A percentile compares a stretch with the other conserved stretches of the same genome.
Conservation (phyloP, 192 early-diverging fungal species). For the Backusella luteola region DNA sequence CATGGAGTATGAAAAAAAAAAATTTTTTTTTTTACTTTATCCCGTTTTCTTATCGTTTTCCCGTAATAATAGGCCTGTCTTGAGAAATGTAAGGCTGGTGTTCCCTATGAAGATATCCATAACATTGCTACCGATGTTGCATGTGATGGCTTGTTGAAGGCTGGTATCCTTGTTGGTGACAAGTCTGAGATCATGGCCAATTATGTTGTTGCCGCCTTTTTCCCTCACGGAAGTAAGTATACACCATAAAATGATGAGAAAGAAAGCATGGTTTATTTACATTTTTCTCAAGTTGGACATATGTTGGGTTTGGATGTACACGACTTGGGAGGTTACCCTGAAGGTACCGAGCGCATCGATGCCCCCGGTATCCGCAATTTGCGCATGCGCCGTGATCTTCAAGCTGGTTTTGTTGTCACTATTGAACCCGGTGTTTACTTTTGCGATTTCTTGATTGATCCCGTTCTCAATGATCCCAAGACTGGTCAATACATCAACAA, state of each 20-base stretch:
- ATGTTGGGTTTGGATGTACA: slow-evolving; percentile 89
- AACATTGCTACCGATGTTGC: slow-evolving; percentile 60
- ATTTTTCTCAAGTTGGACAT: slow-evolving; percentile 55
- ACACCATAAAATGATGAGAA: no score
- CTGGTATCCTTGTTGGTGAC: slow-evolving; percentile 74
- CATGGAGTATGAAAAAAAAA: background rate
- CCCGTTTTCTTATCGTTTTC: background rate
- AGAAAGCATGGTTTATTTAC: background rate
- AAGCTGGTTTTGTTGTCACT: slow-evolving; percentile 83
- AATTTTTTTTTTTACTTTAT: background rate
- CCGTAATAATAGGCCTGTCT: slow-evolving; percentile 54
- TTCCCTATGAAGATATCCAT: slow-evolving; percentile 88
- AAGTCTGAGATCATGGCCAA: slow-evolving; percentile 59
- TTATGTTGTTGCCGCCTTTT: slow-evolving; percentile 77
- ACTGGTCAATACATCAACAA: slow-evolving; percentile 64
- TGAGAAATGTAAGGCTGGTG: slow-evolving; percentile 59
- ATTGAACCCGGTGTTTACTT: slow-evolving; percentile 96
- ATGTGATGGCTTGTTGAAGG: slow-evolving; percentile 63
- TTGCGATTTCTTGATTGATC: slow-evolving; percentile 74
- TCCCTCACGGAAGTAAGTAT: slow-evolving; percentile 79
- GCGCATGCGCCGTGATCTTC: slow-evolving; percentile 71
- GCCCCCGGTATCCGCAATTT: slow-evolving; percentile 72
- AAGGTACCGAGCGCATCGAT: slow-evolving; percentile 69
- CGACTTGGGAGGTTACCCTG: slow-evolving; percentile 86
- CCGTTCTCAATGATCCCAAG: slow-evolving; percentile 54